Evolutionary conservation across 1,284 basidiomycete species (phyloP), one percentile per base, ranked within the genome.

Genomic region (Meira nashicola): DNA sequence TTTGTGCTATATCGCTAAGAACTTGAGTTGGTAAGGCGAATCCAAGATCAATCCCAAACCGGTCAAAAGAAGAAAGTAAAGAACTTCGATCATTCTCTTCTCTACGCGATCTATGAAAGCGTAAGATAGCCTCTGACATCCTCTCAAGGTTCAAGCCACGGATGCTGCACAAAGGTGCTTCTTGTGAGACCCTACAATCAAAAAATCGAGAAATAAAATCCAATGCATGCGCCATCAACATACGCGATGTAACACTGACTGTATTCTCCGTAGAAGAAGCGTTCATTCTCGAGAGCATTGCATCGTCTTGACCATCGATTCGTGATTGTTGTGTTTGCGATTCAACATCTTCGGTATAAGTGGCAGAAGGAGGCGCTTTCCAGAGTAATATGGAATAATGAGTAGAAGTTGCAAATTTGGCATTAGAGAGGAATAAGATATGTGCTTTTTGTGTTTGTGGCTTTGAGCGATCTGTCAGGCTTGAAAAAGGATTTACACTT

Each of bases 371-470:
- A 23, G 50, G 50, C 28, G 50, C 50, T 33, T 53, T 53, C 38
- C 38, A 53, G 2, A 53, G 28, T 23, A 53, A 19, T 19, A 53
- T 14, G 2, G 50, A 25, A 38, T 53, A 53, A 25, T 53, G 50
- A 5, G 37, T 37, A 14, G 21, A 12, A 7, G 46, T 21, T 23
- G 17, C 12, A 17, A 14, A 12, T 5, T 14, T n/a, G 19, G 50
- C 17, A 5, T n/a, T 25, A 23, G 50, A 41, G 7, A 53, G 28
- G 17, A 53, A 53, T 14, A 53, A 19, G 17, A 53, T 14, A 25
- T 53, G 50, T 19, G 28, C 50, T 17, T n/a, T 19, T 25, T 53
- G 21, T 17, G 38, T 25, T 2, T 21, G 3, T 48, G 12, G 8
- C 46, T 23, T 12, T 21, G 17, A n/a, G 12, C 12, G 46, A 21